These are phyloP conservation scores for Sclerospora graminicola DNA, from an alignment of 352 stramenopile genomes.

Conservation along the genomic window DNA sequence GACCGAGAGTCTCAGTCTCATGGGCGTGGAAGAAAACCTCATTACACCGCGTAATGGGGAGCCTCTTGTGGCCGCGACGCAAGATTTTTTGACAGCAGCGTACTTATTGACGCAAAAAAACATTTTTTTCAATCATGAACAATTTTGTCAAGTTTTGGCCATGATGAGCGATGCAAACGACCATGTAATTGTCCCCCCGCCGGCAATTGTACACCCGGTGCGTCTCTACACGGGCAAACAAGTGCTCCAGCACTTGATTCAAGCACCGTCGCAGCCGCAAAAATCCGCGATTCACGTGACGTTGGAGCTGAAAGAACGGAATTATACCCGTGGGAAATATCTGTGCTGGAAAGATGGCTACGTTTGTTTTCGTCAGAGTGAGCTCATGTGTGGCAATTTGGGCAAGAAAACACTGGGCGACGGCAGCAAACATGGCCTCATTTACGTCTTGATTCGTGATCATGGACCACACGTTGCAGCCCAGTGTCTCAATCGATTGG, in stretches of 20 bases:
- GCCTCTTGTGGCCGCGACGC: conserved; percentile 94
- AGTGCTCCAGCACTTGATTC: conserved; percentile 80
- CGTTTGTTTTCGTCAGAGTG: conserved; percentile 93
- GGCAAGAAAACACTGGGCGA: conserved; percentile 98
- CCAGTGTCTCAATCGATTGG: conserved; percentile 96
- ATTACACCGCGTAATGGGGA: conserved; percentile 97
- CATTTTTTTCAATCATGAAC: conserved; percentile 95
- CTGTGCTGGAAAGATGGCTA: conserved; percentile 99
- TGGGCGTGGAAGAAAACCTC: conserved; percentile 97
- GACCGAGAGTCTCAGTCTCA: conserved; percentile 93
- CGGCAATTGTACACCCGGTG: conserved; percentile 62
- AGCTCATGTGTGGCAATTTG: conserved; percentile 97
- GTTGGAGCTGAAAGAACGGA: conserved; percentile 91
- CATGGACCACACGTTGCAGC: conserved; percentile 88
- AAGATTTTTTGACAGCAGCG: conserved; percentile 99
- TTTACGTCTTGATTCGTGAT: conserved; percentile 97
- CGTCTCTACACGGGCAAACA: conserved; percentile 99
- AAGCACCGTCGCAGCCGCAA: conserved; percentile 62
- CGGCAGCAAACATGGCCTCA: conserved; percentile 96
- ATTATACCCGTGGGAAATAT: conserved; percentile 91
- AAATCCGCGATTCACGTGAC: conserved; percentile 75
- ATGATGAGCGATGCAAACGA: conserved; percentile 95
- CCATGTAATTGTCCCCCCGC: conserved; percentile 84
- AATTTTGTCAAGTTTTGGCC: conserved; percentile 92
- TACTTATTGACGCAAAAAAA: conserved; percentile 99